Evolutionary conservation across 495 filamentous ascomycete species (phyloP), one percentile per base, ranked within the genome.

Genomic region (Trichoderma orchidacearum): DNA sequence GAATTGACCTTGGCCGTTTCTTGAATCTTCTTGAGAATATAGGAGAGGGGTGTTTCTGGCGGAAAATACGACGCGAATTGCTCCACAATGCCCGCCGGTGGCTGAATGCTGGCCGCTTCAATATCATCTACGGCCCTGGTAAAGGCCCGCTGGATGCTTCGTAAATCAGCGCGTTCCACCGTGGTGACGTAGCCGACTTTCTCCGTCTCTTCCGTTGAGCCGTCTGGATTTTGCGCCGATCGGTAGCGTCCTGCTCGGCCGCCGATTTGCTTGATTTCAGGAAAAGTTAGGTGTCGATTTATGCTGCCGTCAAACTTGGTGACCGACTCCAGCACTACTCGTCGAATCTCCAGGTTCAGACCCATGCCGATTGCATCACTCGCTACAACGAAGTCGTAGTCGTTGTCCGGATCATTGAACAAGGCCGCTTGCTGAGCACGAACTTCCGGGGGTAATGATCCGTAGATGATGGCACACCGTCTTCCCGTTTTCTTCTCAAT

Each of bases 331-430:
- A 99, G 96, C 55, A 99, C 80, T 58, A 99, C 74, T 32, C 93
- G 86, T 63, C 89, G 94, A 71, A 93, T 85, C 65, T 88, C 90
- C 72, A 99, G 65, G 68, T 99, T 99, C 30, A 99, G 71, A 1
- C 93, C 93, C 93, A 99, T 99, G 23, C 93, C 93, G 60, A 99
- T 89, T 23, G 93, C 93, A 67, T 99, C 93, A 61, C 90, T 96
- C 15, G 93, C 93, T 27, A 92, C 89, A 4, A 99, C 75, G 59
- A 85, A 90, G 61, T 99, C 90, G 66, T 96, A 99, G 56, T 52
- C 32, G 29, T 55, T 27, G 29, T 31, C 23, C 21, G 54, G 56
- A 12, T 58, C 50, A 29, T 59, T 61, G 58, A 51, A 58, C 41
- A 60, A 55, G 34, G 59, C 56, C 30, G 93, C 93, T 70, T 99